phyloP scores from a whole-genome alignment of 2,329 filamentous ascomycete genomes.

The Periconia digitata region DNA sequence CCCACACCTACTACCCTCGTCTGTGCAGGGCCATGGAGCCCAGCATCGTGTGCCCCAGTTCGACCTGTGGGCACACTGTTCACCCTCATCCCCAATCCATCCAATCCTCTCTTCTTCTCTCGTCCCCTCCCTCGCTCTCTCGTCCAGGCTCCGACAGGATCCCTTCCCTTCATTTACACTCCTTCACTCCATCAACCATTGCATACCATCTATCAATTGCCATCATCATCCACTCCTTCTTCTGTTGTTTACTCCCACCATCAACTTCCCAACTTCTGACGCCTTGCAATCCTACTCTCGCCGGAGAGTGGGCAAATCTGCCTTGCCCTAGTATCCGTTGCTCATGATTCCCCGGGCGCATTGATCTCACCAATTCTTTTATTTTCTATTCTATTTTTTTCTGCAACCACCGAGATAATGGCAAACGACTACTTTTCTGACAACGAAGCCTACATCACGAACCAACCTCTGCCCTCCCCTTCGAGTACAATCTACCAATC shows the following conservation, averaged over 20 bases:
- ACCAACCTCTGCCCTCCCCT: constrained; percentile 66
- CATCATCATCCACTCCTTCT: too few species aligned
- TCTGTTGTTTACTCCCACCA: too few species aligned
- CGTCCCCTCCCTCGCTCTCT: not conserved
- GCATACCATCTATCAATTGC: too few species aligned
- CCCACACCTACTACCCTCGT: not conserved
- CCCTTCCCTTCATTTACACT: too few species aligned
- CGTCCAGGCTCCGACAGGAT: not conserved
- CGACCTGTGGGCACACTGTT: not conserved
- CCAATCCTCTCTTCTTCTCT: not conserved
- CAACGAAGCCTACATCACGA: constrained; percentile 42
- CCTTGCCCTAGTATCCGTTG: not conserved
- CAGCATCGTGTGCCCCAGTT: not conserved
- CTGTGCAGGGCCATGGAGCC: not conserved
- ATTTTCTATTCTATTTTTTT: too few species aligned
- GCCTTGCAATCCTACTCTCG: too few species aligned
- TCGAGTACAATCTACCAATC: constrained; percentile 69
- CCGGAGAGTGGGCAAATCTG: not conserved
- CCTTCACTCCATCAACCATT: not conserved
- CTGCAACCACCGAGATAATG: constrained; percentile 23
- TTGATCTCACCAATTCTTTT: not conserved
- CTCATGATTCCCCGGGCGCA: not conserved
- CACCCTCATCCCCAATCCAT: not conserved
- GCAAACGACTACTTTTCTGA: constrained; percentile 52
- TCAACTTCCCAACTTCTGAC: too few species aligned